phyloP scores from a whole-genome alignment of 1,284 basidiomycete species.

The Ceratobasidium sp. region DNA sequence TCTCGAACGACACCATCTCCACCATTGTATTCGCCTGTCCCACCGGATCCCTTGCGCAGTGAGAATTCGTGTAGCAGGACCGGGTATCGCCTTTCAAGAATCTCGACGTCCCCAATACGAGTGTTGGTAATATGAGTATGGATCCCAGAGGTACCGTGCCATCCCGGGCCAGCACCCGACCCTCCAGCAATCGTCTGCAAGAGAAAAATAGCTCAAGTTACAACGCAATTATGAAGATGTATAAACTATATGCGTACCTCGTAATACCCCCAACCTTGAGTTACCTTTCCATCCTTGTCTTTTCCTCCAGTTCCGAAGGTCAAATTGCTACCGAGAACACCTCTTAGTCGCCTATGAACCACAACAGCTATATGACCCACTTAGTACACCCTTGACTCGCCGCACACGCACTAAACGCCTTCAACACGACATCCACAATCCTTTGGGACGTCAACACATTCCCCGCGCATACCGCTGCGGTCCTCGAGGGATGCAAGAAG shows the following conservation, averaged over 20 bases:
- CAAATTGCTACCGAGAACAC: slow-evolving; percentile 71
- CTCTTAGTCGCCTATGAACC: neutral
- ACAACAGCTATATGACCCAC: slow-evolving; percentile 58
- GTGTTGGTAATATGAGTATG: slow-evolving; percentile 96
- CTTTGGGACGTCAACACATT: slow-evolving; percentile 94
- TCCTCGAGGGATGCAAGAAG: slow-evolving; percentile 83
- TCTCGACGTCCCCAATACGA: slow-evolving; percentile 91
- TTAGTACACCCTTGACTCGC: slow-evolving; percentile 96
- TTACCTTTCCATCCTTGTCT: slow-evolving; percentile 79
- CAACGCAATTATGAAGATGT: neutral
- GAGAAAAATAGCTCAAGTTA: slow-evolving; percentile 29
- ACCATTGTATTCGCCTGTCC: slow-evolving; percentile 81
- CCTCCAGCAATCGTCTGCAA: slow-evolving; percentile 92
- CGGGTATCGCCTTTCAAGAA: slow-evolving; percentile 91
- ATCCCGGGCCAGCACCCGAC: slow-evolving; percentile 88
- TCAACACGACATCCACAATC: slow-evolving; percentile 94
- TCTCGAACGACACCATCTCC: slow-evolving; percentile 91
- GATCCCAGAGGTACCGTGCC: slow-evolving; percentile 91
- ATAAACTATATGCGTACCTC: slow-evolving; percentile 66
- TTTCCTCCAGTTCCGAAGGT: slow-evolving; percentile 93
- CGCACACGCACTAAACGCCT: slow-evolving; percentile 92
- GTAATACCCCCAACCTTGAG: slow-evolving; percentile 94
- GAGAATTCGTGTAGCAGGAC: slow-evolving; percentile 87
- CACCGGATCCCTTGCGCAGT: slow-evolving; percentile 81
- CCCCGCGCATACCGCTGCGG: slow-evolving; percentile 92